These are phyloP conservation scores for Neonothopanus nambi DNA, from an alignment of 1,284 basidiomycete genomes.

Conservation along the genomic window DNA sequence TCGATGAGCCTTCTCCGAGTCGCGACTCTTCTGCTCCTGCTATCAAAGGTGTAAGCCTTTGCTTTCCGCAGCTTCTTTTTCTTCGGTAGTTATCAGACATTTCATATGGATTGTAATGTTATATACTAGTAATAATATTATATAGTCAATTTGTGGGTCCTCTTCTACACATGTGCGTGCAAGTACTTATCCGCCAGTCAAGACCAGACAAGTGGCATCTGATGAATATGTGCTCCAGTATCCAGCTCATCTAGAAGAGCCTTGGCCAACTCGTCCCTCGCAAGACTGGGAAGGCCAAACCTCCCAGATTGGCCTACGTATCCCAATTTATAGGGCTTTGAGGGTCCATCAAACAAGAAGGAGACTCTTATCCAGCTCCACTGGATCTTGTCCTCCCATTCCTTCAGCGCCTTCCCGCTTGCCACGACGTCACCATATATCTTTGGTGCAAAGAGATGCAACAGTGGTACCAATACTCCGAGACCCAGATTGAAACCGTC, in stretches of 20 bases:
- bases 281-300: background rate
- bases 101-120: too few species aligned
- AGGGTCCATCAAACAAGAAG: background rate
- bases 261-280: slow-evolving; percentile 2
- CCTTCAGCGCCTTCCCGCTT: background rate
- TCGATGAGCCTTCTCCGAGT: too few species aligned
- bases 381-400: background rate
- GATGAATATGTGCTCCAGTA: background rate
- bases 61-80: too few species aligned
- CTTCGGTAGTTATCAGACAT: too few species aligned
- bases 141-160: too few species aligned
- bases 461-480: background rate
- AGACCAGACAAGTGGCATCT: slow-evolving; percentile 1
- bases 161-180: too few species aligned
- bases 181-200: too few species aligned
- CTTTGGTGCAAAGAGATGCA: background rate
- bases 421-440: slow-evolving; percentile 2
- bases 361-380: slow-evolving; percentile 1
- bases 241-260: slow-evolving; percentile 1
- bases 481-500: background rate
- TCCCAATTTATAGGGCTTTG: background rate
- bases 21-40: too few species aligned
- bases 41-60: too few species aligned
- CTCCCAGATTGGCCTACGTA: slow-evolving; percentile 1
- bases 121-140: too few species aligned